A percentile compares a stretch with the other conserved stretches of the same genome.
Conservation (phyloP, 2,329 filamentous ascomycete genomes). For the Aspergillus sp. region DNA sequence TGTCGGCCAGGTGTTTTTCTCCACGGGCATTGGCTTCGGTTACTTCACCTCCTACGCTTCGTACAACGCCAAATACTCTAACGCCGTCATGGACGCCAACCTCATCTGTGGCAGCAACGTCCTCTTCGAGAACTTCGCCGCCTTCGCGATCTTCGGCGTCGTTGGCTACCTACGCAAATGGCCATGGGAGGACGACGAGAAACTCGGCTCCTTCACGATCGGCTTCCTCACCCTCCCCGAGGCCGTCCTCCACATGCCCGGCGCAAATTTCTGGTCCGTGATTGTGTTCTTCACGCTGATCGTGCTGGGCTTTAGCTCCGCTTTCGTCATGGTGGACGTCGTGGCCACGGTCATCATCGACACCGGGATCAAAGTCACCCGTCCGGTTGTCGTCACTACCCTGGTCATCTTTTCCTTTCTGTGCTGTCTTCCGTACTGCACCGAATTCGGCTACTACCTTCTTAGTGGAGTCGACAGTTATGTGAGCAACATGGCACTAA, state of each 20-base stretch:
- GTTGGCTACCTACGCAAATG: conserved; percentile 41
- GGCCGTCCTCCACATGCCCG: conserved; percentile 49
- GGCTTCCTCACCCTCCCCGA: conserved; percentile 51
- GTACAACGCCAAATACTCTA: conserved; percentile 48
- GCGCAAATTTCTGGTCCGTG: conserved; percentile 50
- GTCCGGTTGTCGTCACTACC: conserved; percentile 41
- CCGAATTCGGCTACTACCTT: conserved; percentile 49
- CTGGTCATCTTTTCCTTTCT: conserved; percentile 45
- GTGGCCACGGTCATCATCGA: conserved; percentile 47
- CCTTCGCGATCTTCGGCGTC: conserved; percentile 47
- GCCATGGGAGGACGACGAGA: conserved; percentile 28
- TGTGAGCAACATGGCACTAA: conserved; percentile 48
- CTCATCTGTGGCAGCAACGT: conserved; percentile 48
- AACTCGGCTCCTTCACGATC: conserved; percentile 47
- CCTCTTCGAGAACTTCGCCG: conserved; percentile 46
- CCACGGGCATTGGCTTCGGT: conserved; percentile 50
- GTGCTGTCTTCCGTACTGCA: conserved; percentile 48
- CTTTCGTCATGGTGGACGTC: conserved; percentile 52
- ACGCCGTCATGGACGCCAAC: conserved; percentile 51
- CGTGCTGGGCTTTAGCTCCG: conserved; percentile 49
- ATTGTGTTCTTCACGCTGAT: conserved; percentile 51
- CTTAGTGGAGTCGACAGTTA: conserved; percentile 47
- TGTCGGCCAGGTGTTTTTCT: conserved; percentile 52
- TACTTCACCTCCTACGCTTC: conserved; percentile 52
- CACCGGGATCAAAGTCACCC: conserved; percentile 39